Base-by-base conservation (phyloP, 129 eudicot species). In the Gnaphalium uliginosum region DNA sequence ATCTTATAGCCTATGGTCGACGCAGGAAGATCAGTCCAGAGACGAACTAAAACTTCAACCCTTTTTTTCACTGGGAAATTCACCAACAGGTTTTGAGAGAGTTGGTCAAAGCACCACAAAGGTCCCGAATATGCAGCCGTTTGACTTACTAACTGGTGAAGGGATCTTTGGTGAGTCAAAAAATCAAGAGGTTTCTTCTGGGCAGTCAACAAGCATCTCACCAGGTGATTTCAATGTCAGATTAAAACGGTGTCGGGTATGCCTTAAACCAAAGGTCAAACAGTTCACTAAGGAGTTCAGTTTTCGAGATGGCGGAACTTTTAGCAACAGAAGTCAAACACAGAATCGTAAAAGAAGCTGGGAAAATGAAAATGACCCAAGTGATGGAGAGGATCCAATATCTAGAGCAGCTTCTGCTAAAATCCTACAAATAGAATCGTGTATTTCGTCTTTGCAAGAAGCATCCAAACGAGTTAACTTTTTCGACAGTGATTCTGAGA, bases 331-430 rank as follows among this genome's bases (percentile, higher is more conserved):
- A 66, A 66, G 8, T 30, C 82, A 84, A 33, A 67, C 9, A 25
- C 76, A 46, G 61, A 79, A 41, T 48, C 83, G 17, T 50, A 73
- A 60, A 73, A 69, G 75, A 75, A 74, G 76, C 10, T 80, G 74
- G 69, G 79, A 80, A 64, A 60, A 56, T 66, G 71, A 72, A n/a
- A 32, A 30, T 41, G 70, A 48, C 7, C 76, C 48, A 9, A 68
- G 35, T 24, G 71, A 76, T 25, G 80, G 69, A 72, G 65, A 67
- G 26, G 85, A 85, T 81, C 67, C 67, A 9, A 72, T 83, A 76
- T 81, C 90, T 21, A 81, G 68, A 73, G 81, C 86, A 72, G 93
- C 85, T 66, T 81, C 73, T 80, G 50, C 69, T 66, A 80, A 69
- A 39, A 78, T 88, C 63, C 71, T 73, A 65, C 82, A 60, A 32